Evolutionary conservation across 2,329 filamentous ascomycete species (phyloP).

Genomic region (Scorias spongiosa): DNA sequence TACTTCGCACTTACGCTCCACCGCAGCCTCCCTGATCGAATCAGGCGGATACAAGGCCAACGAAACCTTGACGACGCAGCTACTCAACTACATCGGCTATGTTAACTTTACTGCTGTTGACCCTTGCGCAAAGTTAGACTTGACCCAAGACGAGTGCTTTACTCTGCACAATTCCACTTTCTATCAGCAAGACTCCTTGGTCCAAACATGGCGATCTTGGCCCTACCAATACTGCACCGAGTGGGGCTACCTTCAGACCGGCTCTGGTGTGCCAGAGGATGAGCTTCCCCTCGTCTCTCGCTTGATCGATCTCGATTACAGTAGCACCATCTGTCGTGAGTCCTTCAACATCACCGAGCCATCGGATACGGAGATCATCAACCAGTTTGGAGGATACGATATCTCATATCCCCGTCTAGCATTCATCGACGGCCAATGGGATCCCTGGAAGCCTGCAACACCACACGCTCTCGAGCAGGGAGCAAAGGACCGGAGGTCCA

Average conservation of each 20-base stretch:
- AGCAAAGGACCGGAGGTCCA: constrained; percentile 42
- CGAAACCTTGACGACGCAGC: constrained; percentile 31
- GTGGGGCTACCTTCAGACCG: constrained; percentile 69
- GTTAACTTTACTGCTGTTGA: constrained; percentile 30
- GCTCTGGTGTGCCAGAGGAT: constrained; percentile 48
- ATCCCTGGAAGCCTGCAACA: constrained; percentile 66
- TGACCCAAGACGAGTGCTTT: constrained; percentile 38
- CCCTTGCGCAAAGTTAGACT: constrained; percentile 20
- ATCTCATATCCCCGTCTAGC: constrained; percentile 64
- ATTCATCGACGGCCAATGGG: constrained; percentile 59
- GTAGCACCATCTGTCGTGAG: constrained; percentile 45
- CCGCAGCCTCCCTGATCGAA: constrained; percentile 30
- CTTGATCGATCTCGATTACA: constrained; percentile 48
- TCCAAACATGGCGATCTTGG: constrained; percentile 26
- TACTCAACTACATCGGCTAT: constrained; percentile 44
- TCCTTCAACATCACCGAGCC: constrained; percentile 54
- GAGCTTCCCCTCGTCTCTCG: constrained; percentile 59
- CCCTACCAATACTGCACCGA: constrained; percentile 23
- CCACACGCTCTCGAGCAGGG: constrained; percentile 46
- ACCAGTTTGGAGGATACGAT: constrained; percentile 57
- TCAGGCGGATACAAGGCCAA: constrained; percentile 32
- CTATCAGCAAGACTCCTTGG: constrained; percentile 30
- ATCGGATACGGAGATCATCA: constrained; percentile 51
- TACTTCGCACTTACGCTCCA: constrained; percentile 22
- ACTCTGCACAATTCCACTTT: constrained; percentile 31